A percentile compares a stretch with the other conserved stretches of the same genome.
Conservation (phyloP, 257 asterid genomes). For the Ophiorrhiza pumila region DNA sequence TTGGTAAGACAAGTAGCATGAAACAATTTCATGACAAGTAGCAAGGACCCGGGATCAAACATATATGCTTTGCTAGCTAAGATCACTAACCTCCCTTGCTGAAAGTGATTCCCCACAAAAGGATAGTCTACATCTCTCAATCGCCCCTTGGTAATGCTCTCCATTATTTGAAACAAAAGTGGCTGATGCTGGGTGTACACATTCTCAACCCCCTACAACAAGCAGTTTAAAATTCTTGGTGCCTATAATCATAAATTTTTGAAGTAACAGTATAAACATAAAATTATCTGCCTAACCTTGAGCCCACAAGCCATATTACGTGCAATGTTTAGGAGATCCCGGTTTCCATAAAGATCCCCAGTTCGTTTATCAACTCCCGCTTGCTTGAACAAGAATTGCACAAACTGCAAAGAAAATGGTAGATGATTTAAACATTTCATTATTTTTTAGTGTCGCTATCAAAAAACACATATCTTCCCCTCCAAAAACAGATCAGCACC, state of each 20-base stretch:
- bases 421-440: conserved; percentile 18
- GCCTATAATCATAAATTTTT: conserved; percentile 7
- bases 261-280: conserved; percentile 10
- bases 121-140: conserved; percentile 96
- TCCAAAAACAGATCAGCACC: background rate
- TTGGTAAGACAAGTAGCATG: background rate
- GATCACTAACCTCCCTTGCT: conserved; percentile 71
- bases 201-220: conserved; percentile 86
- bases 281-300: conserved; percentile 45
- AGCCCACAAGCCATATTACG: conserved; percentile 98
- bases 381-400: conserved; percentile 90
- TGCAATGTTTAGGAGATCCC: conserved; percentile 84
- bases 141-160: conserved; percentile 87
- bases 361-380: conserved; percentile 94
- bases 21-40: background rate
- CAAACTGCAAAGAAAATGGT: conserved; percentile 63
- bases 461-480: background rate
- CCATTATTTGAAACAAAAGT: conserved; percentile 83
- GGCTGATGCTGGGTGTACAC: conserved; percentile 99
- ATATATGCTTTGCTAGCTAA: background rate
- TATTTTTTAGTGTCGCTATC: background rate
- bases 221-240: conserved; percentile 15
- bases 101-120: conserved; percentile 89
- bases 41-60: background rate
- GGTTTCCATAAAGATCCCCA: conserved; percentile 94